Evolutionary conservation across 345 rosid species (phyloP), one percentile per base, ranked within the genome.

Genomic region (Linum tenue): DNA sequence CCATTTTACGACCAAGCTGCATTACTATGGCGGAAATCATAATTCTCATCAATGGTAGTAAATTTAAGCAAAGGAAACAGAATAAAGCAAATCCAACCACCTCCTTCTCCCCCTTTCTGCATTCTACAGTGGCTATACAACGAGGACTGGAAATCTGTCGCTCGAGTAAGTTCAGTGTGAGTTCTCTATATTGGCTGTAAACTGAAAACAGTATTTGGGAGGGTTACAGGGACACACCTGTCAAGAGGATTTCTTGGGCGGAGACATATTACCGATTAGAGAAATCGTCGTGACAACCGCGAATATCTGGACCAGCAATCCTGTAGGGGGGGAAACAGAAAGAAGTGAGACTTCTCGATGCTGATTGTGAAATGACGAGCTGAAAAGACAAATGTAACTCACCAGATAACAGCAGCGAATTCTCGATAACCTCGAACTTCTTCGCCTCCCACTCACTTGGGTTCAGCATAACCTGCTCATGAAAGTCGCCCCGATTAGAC

Each of bases 231-330:
- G 9, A 60, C 37, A 2, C 36, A 5, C 31, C 31, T 22, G 1
- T 56, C 74, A 82, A 60, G 82, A 80, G 77, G 80, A 69, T 79
- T 74, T 87, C 63, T 85, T 84, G 50, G 90, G 91, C 2, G 90
- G 97, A 71, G 97, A 85, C 95, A 90, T 87, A 65, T 87, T 85
- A 64, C 68, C 70, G 50, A 81, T 67, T 41, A 87, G 84, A 5
- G 84, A 82, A 51, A 62, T 68, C n/a, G 73, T 64, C 11, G 80
- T 80, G 43, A 69, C 55, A 50, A 79, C 66, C 7, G 74, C 68
- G 17, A 76, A 41, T 37, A 87, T 66, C 65, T 87, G 87, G 68
- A 83, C 70, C 48, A 80, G 43, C 22, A 72, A 76, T 61, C 81
- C 89, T 84, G 76, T 57, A 31, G 57, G 42, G 67, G 35, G 50